Percentiles rank a stretch among this genome's conserved stretches.
Conservation (phyloP, 495 filamentous ascomycete genomes). For the Penicillium robsamsonii region DNA sequence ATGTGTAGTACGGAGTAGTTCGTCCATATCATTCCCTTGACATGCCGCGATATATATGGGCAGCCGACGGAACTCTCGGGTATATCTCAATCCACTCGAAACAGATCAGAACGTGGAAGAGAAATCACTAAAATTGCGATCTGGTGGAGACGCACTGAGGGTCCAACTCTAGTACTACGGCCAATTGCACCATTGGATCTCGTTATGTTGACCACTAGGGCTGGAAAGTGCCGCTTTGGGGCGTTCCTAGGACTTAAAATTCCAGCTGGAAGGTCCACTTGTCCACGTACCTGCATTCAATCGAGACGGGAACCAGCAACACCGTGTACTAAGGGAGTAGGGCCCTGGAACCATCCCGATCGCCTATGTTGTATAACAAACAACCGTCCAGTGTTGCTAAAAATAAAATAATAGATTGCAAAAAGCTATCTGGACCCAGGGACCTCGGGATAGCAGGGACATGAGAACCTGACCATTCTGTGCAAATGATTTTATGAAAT, state of each 20-base stretch:
- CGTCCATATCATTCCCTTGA: neutral
- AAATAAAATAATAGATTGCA: too few relatives aligned
- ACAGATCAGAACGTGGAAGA: slow-evolving; percentile 10
- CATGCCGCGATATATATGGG: neutral
- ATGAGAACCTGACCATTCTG: too few relatives aligned
- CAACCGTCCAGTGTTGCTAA: too few relatives aligned
- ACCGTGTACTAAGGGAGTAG: too few relatives aligned
- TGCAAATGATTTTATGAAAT: too few relatives aligned
- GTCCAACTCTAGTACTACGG: neutral
- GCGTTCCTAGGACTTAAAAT: slow-evolving; percentile 17
- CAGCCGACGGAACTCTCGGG: neutral
- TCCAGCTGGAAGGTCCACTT: slow-evolving; percentile 2
- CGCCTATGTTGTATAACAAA: too few relatives aligned
- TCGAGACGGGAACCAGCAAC: neutral
- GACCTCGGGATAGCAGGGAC: too few relatives aligned
- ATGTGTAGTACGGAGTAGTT: neutral
- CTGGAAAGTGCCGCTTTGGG: slow-evolving; percentile 1
- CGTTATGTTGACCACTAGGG: neutral
- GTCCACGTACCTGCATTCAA: neutral
- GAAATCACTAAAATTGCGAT: slow-evolving; percentile 21
- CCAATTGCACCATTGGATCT: slow-evolving; percentile 18
- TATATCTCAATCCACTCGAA: neutral
- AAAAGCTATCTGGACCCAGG: too few relatives aligned
- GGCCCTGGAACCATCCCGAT: too few relatives aligned
- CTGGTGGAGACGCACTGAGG: slow-evolving; percentile 17